Evolutionary conservation across 352 stramenopile genomes (phyloP).

Genomic region (Pythium rhizo-oryzae): DNA sequence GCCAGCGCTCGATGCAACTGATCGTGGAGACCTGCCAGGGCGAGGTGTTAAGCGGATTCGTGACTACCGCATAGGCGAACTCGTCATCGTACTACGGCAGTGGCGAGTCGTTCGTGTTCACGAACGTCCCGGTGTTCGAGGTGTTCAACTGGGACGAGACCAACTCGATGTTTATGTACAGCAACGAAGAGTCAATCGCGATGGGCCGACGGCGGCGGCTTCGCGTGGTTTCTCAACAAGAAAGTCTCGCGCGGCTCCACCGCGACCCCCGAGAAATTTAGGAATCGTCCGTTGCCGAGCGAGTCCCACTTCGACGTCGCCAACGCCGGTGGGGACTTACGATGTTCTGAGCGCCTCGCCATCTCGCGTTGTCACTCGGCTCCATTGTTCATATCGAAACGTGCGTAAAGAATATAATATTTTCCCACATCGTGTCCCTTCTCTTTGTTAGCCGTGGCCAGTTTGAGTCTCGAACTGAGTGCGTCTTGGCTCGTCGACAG

Average conservation of each 20-base stretch:
- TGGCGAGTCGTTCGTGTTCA: slow-evolving; percentile 78
- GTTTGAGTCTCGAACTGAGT: no score
- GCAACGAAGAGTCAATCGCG: slow-evolving; percentile 64
- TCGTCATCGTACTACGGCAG: slow-evolving; percentile 70
- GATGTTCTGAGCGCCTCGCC: slow-evolving; percentile 42
- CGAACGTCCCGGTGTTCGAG: slow-evolving; percentile 58
- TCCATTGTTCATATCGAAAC: slow-evolving; percentile 27
- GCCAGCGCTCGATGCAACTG: slow-evolving; percentile 48
- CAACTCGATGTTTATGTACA: slow-evolving; percentile 77
- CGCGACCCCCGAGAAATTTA: slow-evolving; percentile 52
- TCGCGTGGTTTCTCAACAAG: slow-evolving; percentile 70
- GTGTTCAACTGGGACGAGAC: slow-evolving; percentile 60
- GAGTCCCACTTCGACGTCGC: slow-evolving; percentile 59
- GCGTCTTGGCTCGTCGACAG: slow-evolving; percentile 76
- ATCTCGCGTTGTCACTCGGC: slow-evolving; percentile 5
- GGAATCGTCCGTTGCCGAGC: slow-evolving; percentile 55
- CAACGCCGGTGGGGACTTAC: slow-evolving; percentile 72
- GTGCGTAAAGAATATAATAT: slow-evolving; percentile 23
- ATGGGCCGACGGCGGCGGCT: slow-evolving; percentile 75
- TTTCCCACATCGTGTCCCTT: background rate
- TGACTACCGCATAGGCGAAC: slow-evolving; percentile 43
- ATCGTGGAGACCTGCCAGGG: slow-evolving; percentile 65
- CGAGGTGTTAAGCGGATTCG: slow-evolving; percentile 71
- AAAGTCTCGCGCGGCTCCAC: slow-evolving; percentile 64
- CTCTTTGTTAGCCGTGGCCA: background rate